These are phyloP conservation scores for Heterobasidion irregulare DNA, from an alignment of 1,284 basidiomycete genomes.

Conservation along the genomic window DNA sequence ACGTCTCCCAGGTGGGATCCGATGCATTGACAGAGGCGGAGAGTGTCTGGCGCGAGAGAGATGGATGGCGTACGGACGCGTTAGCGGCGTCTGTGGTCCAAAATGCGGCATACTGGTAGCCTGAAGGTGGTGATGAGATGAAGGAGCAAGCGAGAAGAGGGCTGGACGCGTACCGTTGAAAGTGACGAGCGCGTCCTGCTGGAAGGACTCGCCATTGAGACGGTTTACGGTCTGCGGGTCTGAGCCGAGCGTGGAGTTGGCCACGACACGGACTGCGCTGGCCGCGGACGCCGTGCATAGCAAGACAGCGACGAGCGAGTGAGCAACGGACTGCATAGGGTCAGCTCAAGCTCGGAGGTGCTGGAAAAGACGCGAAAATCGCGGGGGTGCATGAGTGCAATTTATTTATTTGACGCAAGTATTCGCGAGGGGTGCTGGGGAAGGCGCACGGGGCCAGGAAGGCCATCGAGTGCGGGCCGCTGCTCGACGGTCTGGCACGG, in stretches of 20 bases:
- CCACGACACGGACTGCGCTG: conserved; percentile 13
- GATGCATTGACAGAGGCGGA: background rate
- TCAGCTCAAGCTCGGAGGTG: no score
- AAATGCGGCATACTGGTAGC: conserved; percentile 32
- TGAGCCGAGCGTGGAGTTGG: conserved; percentile 22
- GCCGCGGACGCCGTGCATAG: background rate
- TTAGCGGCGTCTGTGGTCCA: conserved; percentile 24
- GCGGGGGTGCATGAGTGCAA: no score
- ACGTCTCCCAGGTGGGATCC: conserved; percentile 23
- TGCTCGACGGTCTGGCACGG: no score
- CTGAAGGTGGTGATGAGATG: conserved; percentile 11
- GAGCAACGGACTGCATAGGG: no score
- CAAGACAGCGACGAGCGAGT: background rate
- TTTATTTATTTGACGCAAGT: no score
- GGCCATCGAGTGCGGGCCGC: no score
- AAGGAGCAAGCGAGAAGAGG: background rate
- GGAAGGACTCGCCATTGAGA: conserved; percentile 36
- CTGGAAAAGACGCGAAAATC: no score
- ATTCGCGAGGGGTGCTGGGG: no score
- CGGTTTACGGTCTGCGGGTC: conserved; percentile 31
- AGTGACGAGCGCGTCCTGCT: conserved; percentile 30
- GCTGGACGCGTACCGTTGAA: conserved; percentile 21
- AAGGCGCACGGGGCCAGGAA: no score
- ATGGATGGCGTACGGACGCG: conserved; percentile 26
- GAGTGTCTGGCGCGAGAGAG: conserved; percentile 22